Base-by-base conservation (phyloP, 805 yeast species). In the Clavispora asparagi region DNA sequence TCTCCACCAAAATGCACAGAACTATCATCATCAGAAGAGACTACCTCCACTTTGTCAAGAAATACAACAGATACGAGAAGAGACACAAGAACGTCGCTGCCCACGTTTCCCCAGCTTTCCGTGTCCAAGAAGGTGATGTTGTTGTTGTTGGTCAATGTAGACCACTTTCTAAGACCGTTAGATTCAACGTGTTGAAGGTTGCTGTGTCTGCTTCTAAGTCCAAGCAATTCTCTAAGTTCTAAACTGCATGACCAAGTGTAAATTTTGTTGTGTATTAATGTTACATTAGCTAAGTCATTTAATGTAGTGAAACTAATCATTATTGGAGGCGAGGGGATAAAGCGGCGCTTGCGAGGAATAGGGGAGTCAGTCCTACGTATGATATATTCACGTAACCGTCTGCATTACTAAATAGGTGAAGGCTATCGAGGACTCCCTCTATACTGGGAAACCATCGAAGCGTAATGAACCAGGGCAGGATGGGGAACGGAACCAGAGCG, bases 1-100 rank as follows among this genome's bases (percentile, higher is more conserved):
- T 94, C 64, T 94, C 99, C 70, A 91, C 99, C 85, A 94, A 94
- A 84, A 94, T 94, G 99, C 99, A 94, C 95, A 94, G 99, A 84
- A 94, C 99, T 69, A 87, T 94, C 81, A 86, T 94, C 76, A 87
- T 94, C 82, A 91, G 99, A 86, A 92, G 99, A 82, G 98, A 94
- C 74, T 94, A 94, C 95, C 88, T 94, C 76, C 99, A 94, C 83
- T 94, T 89, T 82, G 87, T 94, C 77, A 96, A 98, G 78, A 94
- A 94, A 86, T 94, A 94, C 83, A 94, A 92, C 96, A 91, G 99
- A 87, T 94, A 90, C 88, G 99, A 94, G 83, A 94, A 94, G 88
- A 90, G 99, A 83, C 99, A 94, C 88, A 94, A 94, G 94, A 94
- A 94, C 86, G 83, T 94, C 59, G 95, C 99, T 75, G 99, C 97